Base-by-base conservation (phyloP, 768 basidiomycete genomes). In the Boletus reticulatus region DNA sequence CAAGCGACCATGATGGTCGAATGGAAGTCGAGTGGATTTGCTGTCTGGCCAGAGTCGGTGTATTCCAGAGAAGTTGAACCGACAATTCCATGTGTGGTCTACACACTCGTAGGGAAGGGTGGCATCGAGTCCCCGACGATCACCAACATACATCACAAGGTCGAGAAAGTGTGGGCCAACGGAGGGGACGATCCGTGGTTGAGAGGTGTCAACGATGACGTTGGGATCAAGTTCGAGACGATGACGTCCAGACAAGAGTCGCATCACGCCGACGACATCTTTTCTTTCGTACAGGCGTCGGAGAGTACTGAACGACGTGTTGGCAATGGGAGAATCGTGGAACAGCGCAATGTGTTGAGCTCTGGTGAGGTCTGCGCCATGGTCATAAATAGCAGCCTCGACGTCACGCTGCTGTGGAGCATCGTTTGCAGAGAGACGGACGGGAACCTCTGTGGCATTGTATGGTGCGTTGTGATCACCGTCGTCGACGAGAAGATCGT, bases 371-470 rank as follows among this genome's bases (percentile, higher is more conserved):
- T 43, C 32, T 0, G 1, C 1, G 3, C 11, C 41, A 3, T 57
- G 56, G 27, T 57, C 34, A 2, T 53, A 57, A 0, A 48, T 17
- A 1, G 56, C 56, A 4, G 45, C 45, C 51, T 57, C 41, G 0
- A 53, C 9, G 1, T 53, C 51, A 2, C 1, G 17, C 27, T 57
- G 56, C 1, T 8, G 24, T 0, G 56, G 56, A 0, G 56, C 51
- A 1, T 57, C 46, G 3, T 43, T 4, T 11, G 56, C 51, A 4
- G 51, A 48, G 1, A 57, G 45, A 11, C 16, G 45, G 4, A 32
- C 1, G 1, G 56, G 50, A 0, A 57, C 45, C 2, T 36, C 56
- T 0, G 51, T 37, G 2, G 51, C 56, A 2, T 57, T 17, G 6
- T 47, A 57, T 0, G 56, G 51, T 0, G 22, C 27, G 6, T 57